phyloP scores from a whole-genome alignment of 192 early-diverging fungal genomes.

The Bifiguratus adelaidae region DNA sequence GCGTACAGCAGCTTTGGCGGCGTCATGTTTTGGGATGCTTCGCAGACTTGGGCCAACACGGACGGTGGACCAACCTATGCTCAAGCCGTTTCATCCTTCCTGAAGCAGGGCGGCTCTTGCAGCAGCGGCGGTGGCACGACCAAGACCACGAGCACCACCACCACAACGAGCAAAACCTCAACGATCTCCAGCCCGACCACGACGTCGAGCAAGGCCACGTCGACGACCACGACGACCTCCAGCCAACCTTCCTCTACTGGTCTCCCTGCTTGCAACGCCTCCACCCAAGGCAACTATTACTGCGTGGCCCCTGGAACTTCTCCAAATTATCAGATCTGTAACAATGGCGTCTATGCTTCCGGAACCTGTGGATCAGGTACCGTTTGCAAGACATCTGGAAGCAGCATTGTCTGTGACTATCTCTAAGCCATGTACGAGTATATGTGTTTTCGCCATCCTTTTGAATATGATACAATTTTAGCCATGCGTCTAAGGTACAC shows the following conservation, averaged over 20 bases:
- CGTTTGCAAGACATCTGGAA: neutral
- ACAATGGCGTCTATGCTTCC: neutral
- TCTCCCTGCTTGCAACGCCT: neutral
- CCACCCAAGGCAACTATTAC: neutral
- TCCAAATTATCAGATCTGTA: neutral
- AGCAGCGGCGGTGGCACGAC: neutral
- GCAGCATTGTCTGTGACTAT: neutral
- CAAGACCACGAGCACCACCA: neutral
- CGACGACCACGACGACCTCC: neutral
- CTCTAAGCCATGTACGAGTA: no score
- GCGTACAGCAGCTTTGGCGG: constrained; percentile 54
- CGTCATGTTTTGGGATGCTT: constrained; percentile 67
- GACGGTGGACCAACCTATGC: constrained; percentile 18
- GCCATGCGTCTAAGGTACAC: no score
- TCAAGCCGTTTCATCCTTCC: constrained; percentile 2
- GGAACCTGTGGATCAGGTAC: neutral
- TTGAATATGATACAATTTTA: no score
- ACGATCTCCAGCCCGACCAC: no score
- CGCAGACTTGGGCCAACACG: constrained; percentile 46
- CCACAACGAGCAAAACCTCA: no score
- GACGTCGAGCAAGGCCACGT: neutral
- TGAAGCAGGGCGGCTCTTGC: constrained; percentile 4
- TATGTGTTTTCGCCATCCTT: no score
- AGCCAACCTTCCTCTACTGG: no score
- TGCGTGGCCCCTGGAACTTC: neutral